Conservation (phyloP, 805 yeast species). For the Yamadazyma sp. region DNA sequence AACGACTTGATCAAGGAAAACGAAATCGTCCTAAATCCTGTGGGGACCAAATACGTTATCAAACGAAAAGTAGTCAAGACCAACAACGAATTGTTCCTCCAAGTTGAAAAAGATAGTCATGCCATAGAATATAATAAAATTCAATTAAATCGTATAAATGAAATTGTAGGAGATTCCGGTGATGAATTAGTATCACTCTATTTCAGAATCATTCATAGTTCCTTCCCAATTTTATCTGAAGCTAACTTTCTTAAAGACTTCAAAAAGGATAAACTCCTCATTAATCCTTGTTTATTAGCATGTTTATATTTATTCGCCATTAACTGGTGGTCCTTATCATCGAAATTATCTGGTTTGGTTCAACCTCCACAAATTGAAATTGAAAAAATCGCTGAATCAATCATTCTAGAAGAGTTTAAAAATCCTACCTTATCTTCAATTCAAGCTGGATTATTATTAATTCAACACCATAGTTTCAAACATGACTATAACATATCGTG, state of each 20-base stretch:
- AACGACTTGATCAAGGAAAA: conserved; percentile 2
- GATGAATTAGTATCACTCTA: conserved; percentile 72
- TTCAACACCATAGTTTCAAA: conserved; percentile 56
- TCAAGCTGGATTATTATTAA: conserved; percentile 77
- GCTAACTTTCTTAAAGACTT: conserved; percentile 87
- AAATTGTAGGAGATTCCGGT: conserved; percentile 84
- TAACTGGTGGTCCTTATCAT: conserved; percentile 92
- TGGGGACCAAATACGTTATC: conserved; percentile 4
- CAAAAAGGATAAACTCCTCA: conserved; percentile 80
- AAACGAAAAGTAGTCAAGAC: conserved; percentile 6
- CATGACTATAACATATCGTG: conserved; percentile 36
- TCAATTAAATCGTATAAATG: conserved; percentile 78
- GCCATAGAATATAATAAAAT: conserved; percentile 13
- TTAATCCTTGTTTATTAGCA: conserved; percentile 85
- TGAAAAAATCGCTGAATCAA: conserved; percentile 50
- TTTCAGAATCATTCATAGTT: conserved; percentile 83
- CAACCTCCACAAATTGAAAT: conserved; percentile 65
- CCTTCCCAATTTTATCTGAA: conserved; percentile 86
- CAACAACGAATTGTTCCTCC: conserved; percentile 4
- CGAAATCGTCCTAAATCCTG: conserved; percentile 4
- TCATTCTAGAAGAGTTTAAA: conserved; percentile 70
- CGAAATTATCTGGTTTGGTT: conserved; percentile 65
- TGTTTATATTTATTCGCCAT: conserved; percentile 84
- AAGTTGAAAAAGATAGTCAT: conserved; percentile 5
- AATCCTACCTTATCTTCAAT: conserved; percentile 88